phyloP scores from a whole-genome alignment of 805 yeast species.

The Candida pini region DNA sequence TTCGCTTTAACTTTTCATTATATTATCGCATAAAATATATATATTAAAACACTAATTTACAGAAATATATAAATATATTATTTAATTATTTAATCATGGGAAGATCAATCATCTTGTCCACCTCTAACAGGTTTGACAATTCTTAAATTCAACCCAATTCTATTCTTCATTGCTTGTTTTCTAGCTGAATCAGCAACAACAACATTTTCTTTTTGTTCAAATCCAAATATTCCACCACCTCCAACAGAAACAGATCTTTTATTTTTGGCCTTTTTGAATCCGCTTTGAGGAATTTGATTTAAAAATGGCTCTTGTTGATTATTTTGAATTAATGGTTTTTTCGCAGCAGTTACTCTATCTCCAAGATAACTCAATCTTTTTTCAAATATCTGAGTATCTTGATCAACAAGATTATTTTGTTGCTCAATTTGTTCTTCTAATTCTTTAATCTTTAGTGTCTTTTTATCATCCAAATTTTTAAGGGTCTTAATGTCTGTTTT shows the following conservation, averaged over 20 bases:
- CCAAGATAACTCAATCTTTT: constrained; percentile 29
- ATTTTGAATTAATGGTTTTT: constrained; percentile 6
- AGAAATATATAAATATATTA: neutral
- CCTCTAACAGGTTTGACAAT: constrained; percentile 44
- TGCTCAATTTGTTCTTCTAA: constrained; percentile 45
- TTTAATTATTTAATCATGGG: neutral
- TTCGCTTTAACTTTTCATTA: neutral
- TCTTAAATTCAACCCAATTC: constrained; percentile 47
- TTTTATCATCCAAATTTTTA: constrained; percentile 50
- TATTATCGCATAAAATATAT: neutral
- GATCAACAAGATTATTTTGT: constrained; percentile 42
- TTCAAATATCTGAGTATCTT: constrained; percentile 48
- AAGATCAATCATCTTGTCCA: constrained; percentile 12
- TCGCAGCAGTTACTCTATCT: constrained; percentile 22
- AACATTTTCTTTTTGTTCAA: constrained; percentile 13
- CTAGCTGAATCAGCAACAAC: constrained; percentile 8
- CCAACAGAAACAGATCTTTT: neutral
- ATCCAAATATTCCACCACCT: neutral
- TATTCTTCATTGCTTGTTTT: constrained; percentile 15
- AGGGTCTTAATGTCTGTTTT: constrained; percentile 51
- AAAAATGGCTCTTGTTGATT: constrained; percentile 1
- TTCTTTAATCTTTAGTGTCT: constrained; percentile 51
- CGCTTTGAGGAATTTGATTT: constrained; percentile 1
- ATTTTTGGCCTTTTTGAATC: neutral
- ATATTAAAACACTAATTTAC: neutral